Evolutionary conservation across 257 asterid genomes (phyloP).

Genomic region (Prunella vulgaris): DNA sequence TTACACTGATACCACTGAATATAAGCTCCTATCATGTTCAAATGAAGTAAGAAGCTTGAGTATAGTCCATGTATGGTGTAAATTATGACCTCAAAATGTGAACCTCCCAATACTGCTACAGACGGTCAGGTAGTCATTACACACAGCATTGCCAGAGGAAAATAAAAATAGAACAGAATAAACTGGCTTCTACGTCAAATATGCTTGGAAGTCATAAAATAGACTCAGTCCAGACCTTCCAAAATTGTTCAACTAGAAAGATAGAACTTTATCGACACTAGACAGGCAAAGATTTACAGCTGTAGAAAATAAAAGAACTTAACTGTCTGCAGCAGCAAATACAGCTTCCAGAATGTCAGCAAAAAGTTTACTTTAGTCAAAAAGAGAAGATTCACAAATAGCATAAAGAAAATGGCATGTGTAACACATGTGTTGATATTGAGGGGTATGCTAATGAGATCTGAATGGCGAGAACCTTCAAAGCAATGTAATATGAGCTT

Average conservation of each 20-base stretch:
- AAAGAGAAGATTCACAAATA: neutral
- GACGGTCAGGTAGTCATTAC: neutral
- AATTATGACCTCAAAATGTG: neutral
- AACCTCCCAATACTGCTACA: slow-evolving; percentile 6
- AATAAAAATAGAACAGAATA: neutral
- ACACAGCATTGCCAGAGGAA: slow-evolving; percentile 1
- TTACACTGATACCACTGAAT: slow-evolving; percentile 6
- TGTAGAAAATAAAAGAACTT: neutral
- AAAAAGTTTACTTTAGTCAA: slow-evolving; percentile 9
- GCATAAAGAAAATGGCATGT: neutral
- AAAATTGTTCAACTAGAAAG: neutral
- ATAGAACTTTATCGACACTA: neutral
- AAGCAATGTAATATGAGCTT: too few species aligned
- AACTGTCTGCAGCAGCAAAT: slow-evolving; percentile 5
- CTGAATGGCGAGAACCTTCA: too few species aligned
- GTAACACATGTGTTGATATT: too few species aligned
- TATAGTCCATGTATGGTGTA: neutral
- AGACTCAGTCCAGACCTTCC: neutral
- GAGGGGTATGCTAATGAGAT: too few species aligned
- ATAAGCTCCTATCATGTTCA: neutral
- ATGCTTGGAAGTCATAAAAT: neutral
- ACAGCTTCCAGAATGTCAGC: slow-evolving; percentile 4
- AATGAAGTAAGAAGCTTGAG: slow-evolving; percentile 11
- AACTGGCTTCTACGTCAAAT: neutral
- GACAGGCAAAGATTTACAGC: neutral